Conservation (phyloP, 345 rosid genomes). For the Eucalyptus marginata region DNA sequence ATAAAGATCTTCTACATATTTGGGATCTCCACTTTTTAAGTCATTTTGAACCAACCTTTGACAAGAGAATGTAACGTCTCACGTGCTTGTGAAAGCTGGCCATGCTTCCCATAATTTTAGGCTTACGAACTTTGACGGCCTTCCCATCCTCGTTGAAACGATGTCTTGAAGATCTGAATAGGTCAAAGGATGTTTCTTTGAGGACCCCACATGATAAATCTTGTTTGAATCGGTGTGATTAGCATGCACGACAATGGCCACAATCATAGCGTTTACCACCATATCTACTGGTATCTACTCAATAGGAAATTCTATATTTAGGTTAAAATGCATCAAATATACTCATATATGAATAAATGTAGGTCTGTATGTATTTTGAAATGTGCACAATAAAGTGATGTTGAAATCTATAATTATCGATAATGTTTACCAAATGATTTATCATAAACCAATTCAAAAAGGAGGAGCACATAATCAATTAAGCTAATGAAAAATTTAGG, state of each 20-base stretch:
- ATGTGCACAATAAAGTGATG: background rate
- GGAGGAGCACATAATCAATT: background rate
- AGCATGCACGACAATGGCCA: background rate
- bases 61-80: constrained; percentile 6
- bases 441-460: background rate
- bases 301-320: background rate
- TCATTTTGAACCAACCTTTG: constrained; percentile 6
- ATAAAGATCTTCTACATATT: background rate
- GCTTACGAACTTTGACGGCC: constrained; percentile 7
- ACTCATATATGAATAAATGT: background rate
- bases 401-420: no score
- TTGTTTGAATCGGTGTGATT: background rate
- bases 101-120: constrained; percentile 6
- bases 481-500: background rate
- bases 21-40: background rate
- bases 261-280: constrained; percentile 17
- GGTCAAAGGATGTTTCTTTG: constrained; percentile 2
- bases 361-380: background rate
- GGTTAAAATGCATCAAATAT: background rate
- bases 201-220: constrained; percentile 20
- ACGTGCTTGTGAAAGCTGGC: constrained; percentile 12
- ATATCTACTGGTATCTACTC: constrained; percentile 16
- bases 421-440: no score
- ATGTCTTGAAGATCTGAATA: constrained; percentile 1
- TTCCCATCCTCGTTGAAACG: constrained; percentile 9